Conservation (phyloP, 148 eudicot genomes). For the Vaccinium darrowii region DNA sequence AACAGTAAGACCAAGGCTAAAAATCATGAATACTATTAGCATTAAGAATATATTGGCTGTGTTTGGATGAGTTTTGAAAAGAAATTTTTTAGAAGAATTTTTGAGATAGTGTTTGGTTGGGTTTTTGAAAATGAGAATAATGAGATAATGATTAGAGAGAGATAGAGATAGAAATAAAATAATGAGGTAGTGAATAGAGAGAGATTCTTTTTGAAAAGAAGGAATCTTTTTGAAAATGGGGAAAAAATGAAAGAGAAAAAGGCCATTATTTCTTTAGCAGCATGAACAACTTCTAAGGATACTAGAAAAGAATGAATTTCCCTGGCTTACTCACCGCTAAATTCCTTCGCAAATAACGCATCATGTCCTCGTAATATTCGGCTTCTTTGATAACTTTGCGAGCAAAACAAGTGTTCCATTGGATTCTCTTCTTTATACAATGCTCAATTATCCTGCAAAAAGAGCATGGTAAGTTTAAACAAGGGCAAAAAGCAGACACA, state of each 20-base stretch:
- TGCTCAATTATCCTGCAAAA: slow-evolving; percentile 76
- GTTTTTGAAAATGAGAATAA: no score
- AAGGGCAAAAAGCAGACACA: not conserved
- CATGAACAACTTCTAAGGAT: slow-evolving; percentile 4
- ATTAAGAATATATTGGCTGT: not conserved
- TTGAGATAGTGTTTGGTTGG: no score
- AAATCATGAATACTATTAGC: slow-evolving; percentile 1
- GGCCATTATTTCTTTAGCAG: not conserved
- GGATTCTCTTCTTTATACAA: slow-evolving; percentile 86
- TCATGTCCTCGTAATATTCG: slow-evolving; percentile 97
- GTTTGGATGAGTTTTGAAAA: no score
- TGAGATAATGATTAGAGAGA: no score
- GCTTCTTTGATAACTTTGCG: slow-evolving; percentile 84
- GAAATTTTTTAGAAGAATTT: no score
- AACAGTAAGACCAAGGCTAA: not conserved
- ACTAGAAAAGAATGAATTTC: slow-evolving; percentile 2
- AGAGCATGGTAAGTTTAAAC: slow-evolving; percentile 2
- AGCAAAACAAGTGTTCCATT: slow-evolving; percentile 83
- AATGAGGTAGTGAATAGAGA: no score
- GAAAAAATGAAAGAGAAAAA: no score
- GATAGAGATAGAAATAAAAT: no score
- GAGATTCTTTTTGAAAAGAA: no score
- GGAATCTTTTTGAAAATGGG: no score
- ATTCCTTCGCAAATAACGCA: slow-evolving; percentile 81
- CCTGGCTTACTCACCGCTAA: slow-evolving; percentile 65